phyloP scores from a whole-genome alignment of 1,284 basidiomycete genomes.

The Athelia sp. region DNA sequence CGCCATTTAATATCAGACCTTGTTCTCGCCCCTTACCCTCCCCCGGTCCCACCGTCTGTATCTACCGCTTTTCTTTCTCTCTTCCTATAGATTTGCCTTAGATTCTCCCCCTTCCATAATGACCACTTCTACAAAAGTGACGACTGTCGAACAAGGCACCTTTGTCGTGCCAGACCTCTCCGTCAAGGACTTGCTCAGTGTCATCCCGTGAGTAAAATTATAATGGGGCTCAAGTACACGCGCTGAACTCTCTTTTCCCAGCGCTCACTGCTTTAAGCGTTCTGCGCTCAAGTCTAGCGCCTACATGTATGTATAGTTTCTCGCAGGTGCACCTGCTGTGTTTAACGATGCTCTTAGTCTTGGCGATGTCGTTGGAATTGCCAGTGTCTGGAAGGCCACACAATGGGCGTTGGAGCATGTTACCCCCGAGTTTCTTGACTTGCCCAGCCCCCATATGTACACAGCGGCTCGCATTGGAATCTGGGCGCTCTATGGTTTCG shows the following conservation, averaged over 20 bases:
- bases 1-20: too few species aligned
- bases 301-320: constrained; percentile 63
- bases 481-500: constrained; percentile 83
- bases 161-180: constrained; percentile 58
- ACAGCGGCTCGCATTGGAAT: constrained; percentile 60
- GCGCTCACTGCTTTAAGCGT: constrained; percentile 48
- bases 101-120: too few species aligned
- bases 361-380: constrained; percentile 75
- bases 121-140: background rate
- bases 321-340: background rate
- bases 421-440: constrained; percentile 44
- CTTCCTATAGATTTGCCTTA: too few species aligned
- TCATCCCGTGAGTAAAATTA: constrained; percentile 54
- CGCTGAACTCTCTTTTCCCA: background rate
- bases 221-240: too few species aligned
- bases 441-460: constrained; percentile 65
- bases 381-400: constrained; percentile 65
- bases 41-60: too few species aligned
- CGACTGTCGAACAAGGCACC: constrained; percentile 33
- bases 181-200: constrained; percentile 66
- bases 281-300: constrained; percentile 80
- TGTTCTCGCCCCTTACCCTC: too few species aligned
- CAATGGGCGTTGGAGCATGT: constrained; percentile 66
- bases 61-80: too few species aligned
- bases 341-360: constrained; percentile 34